Conservation (phyloP, 1,284 basidiomycete species). For the Tremellales sp. region DNA sequence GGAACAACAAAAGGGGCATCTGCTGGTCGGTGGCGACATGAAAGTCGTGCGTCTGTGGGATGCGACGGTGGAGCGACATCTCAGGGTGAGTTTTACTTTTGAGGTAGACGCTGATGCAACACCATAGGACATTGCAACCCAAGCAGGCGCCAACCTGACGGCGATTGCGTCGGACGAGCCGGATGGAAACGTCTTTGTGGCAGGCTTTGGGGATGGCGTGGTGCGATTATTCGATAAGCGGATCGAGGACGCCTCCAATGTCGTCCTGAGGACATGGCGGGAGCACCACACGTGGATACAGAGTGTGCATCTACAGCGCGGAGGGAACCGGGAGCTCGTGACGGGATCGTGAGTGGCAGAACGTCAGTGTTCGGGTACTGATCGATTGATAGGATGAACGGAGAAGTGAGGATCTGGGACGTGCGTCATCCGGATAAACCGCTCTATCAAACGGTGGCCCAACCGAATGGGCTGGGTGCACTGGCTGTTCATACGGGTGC, state of each 20-base stretch:
- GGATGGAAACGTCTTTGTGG: slow-evolving; percentile 75
- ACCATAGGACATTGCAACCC: slow-evolving; percentile 65
- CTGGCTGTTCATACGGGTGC: slow-evolving; percentile 85
- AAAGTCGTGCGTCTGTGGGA: slow-evolving; percentile 91
- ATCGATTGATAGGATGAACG: slow-evolving; percentile 64
- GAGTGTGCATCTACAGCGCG: slow-evolving; percentile 81
- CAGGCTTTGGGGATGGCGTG: slow-evolving; percentile 89
- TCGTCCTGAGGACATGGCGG: slow-evolving; percentile 69
- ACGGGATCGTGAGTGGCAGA: slow-evolving; percentile 70
- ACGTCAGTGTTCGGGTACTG: neutral
- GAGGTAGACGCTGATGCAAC: slow-evolving; percentile 6
- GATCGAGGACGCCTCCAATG: slow-evolving; percentile 75
- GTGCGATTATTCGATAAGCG: slow-evolving; percentile 91
- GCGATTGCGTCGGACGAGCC: slow-evolving; percentile 72
- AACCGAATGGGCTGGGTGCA: slow-evolving; percentile 69
- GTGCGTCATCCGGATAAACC: slow-evolving; percentile 65
- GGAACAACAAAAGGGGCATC: slow-evolving; percentile 82
- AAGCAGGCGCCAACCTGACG: slow-evolving; percentile 85
- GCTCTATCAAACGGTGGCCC: slow-evolving; percentile 62
- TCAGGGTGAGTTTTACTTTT: slow-evolving; percentile 57
- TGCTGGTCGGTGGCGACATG: slow-evolving; percentile 88
- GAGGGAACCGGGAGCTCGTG: slow-evolving; percentile 67
- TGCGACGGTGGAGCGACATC: slow-evolving; percentile 80
- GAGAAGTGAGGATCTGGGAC: slow-evolving; percentile 91
- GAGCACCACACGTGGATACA: slow-evolving; percentile 90